These are phyloP conservation scores for Carex cristatella DNA, from an alignment of 176 grass and related monocot genomes.

Conservation along the genomic window DNA sequence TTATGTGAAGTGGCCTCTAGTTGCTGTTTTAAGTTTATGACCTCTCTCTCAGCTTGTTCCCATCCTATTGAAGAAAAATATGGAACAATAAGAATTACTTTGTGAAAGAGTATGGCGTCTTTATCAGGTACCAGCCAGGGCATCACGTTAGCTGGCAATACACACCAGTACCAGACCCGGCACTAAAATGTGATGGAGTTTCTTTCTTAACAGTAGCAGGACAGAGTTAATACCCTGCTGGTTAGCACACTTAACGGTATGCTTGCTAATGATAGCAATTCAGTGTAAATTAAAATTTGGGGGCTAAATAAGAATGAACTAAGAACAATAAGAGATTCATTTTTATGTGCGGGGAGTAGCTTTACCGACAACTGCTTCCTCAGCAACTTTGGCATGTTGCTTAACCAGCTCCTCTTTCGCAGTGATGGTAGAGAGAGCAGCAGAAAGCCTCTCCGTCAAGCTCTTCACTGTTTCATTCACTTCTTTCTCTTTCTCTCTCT, in stretches of 20 bases:
- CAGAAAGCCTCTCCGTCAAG: constrained; percentile 76
- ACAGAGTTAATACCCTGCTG: not conserved
- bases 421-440: constrained; percentile 71
- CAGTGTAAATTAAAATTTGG: not conserved
- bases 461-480: constrained; percentile 56
- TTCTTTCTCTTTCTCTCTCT: constrained; percentile 26
- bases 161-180: not conserved
- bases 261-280: not conserved
- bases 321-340: not conserved
- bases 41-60: constrained; percentile 91
- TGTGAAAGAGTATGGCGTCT: not conserved
- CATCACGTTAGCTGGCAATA: not conserved
- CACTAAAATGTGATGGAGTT: not conserved
- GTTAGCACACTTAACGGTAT: not conserved
- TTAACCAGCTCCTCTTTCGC: constrained; percentile 94
- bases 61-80: constrained; percentile 47
- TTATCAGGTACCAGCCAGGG: not conserved
- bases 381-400: constrained; percentile 88
- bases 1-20: constrained; percentile 63
- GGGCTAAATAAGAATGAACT: not conserved
- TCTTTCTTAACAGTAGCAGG: not conserved
- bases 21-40: constrained; percentile 55
- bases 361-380: constrained; percentile 96
- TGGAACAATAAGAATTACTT: not conserved
- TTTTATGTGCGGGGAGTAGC: not conserved